Base-by-base conservation (phyloP, 2,329 filamentous ascomycete species). In the Neurospora sp. region DNA sequence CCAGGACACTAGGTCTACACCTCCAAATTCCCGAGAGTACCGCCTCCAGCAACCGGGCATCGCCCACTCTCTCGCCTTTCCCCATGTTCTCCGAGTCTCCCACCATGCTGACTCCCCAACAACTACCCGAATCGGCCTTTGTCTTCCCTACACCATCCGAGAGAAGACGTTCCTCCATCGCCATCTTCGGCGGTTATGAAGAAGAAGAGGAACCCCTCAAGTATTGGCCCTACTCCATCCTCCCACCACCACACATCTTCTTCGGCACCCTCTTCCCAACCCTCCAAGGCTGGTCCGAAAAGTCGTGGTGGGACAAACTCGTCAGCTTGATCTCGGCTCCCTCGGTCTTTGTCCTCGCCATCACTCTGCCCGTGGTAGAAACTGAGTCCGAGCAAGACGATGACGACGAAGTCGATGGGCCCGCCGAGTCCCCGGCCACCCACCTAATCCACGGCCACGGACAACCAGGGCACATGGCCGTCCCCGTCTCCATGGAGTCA, bases 281-380 rank as follows among this genome's bases (percentile, higher is more conserved):
- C 0, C 81, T 99, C 38, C 90, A 89, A 73, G 89, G 86, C 36
- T 99, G 95, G 93, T 83, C 80, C 62, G 87, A 91, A 38, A 98
- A 97, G 80, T 89, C 84, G n/a, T 79, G 91, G n/a, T 93, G 90
- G 89, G 94, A 95, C 75, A 93, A 92, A 76, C 81, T 93, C 66
- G 82, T 97, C 67, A 95, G 93, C 58, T 76, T 96, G 11, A 85
- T 96, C 43, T 94, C 94, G 8, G 90, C 93, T n/a, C 92, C 94
- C 1, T 96, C 91, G 75, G 93, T 99, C 43, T 92, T 99, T 72
- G 81, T 98, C 2, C 84, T 99, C 4, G 95, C 95, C 0, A 89
- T 96, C 66, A 99, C 96, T 0, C 80, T 99, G 4, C 96, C 96
- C 0, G 93, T 99, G 0, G 92, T 97, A 6, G 95, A 98, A 76